These are phyloP conservation scores for Rutstroemia sp. DNA, from an alignment of 2,329 filamentous ascomycete genomes.

Conservation along the genomic window DNA sequence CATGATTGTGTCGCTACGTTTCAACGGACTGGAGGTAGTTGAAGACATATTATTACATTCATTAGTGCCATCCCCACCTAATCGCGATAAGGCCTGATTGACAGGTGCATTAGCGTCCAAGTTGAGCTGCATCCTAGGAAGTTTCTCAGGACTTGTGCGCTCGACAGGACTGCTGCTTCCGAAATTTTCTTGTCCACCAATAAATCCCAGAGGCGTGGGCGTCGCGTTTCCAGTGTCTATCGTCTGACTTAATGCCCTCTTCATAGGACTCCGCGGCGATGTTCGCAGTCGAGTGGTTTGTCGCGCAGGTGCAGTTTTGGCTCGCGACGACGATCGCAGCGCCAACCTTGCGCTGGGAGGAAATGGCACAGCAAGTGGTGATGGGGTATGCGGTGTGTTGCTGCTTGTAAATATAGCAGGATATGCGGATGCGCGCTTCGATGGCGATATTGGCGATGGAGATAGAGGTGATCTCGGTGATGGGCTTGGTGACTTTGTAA, in stretches of 20 bases:
- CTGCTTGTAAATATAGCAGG: constrained; percentile 35
- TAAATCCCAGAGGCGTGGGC: constrained; percentile 28
- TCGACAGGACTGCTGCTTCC: constrained; percentile 37
- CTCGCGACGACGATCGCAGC: constrained; percentile 53
- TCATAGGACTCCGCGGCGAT: constrained; percentile 74
- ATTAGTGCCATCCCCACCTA: constrained; percentile 38
- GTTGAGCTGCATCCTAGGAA: constrained; percentile 38
- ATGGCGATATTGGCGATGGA: constrained; percentile 46
- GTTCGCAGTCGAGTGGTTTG: constrained; percentile 55
- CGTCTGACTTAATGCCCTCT: constrained; percentile 61
- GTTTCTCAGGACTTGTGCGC: constrained; percentile 42
- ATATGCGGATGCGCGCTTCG: constrained; percentile 40
- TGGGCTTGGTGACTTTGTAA: constrained; percentile 34
- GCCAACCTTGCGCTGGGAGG: constrained; percentile 61
- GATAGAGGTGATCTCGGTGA: constrained; percentile 52
- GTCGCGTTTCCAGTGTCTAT: constrained; percentile 64
- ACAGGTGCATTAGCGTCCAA: constrained; percentile 46
- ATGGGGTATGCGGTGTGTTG: constrained; percentile 35
- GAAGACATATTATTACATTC: constrained; percentile 38
- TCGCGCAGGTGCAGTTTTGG: constrained; percentile 48
- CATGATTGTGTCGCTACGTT: constrained; percentile 87
- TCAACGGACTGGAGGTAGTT: constrained; percentile 72
- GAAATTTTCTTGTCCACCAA: constrained; percentile 37
- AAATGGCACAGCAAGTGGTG: constrained; percentile 56
- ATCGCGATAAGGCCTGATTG: constrained; percentile 42